Evolutionary conservation across 768 basidiomycete genomes (phyloP).

Genomic region (Termitomyces sp.): DNA sequence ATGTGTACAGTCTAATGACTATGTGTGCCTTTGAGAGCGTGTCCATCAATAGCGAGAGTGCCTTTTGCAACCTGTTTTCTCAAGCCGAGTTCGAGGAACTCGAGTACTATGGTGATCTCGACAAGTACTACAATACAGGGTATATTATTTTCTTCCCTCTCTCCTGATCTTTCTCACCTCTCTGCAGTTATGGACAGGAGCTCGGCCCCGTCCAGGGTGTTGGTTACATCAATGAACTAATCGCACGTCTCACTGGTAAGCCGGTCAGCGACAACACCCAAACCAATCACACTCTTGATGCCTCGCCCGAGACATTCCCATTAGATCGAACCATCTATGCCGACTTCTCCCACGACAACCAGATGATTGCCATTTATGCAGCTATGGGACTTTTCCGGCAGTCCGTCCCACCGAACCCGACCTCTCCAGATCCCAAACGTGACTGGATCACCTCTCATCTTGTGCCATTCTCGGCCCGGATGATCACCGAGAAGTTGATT

Average conservation of each 20-base stretch:
- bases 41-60: constrained; percentile 42
- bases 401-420: constrained; percentile 25
- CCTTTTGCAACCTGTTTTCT: constrained; percentile 72
- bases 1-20: constrained; percentile 57
- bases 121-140: constrained; percentile 79
- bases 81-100: constrained; percentile 55
- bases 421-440: constrained; percentile 23
- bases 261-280: constrained; percentile 67
- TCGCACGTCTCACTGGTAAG: constrained; percentile 65
- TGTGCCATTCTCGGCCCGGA: constrained; percentile 69
- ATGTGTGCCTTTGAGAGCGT: constrained; percentile 81
- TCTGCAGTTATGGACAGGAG: constrained; percentile 52
- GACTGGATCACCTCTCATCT: constrained; percentile 54
- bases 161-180: background rate
- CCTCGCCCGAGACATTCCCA: constrained; percentile 63
- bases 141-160: constrained; percentile 21
- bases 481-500: constrained; percentile 66
- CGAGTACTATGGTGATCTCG: constrained; percentile 68
- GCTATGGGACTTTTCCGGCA: constrained; percentile 52
- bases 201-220: constrained; percentile 78
- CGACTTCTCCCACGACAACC: constrained; percentile 85
- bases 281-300: constrained; percentile 70
- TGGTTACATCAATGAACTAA: constrained; percentile 85
- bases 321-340: constrained; percentile 58
- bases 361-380: constrained; percentile 74